Evolutionary conservation across 306 rosid genomes (phyloP), one percentile per base, ranked within the genome.

Genomic region (Cicer cuneatum): DNA sequence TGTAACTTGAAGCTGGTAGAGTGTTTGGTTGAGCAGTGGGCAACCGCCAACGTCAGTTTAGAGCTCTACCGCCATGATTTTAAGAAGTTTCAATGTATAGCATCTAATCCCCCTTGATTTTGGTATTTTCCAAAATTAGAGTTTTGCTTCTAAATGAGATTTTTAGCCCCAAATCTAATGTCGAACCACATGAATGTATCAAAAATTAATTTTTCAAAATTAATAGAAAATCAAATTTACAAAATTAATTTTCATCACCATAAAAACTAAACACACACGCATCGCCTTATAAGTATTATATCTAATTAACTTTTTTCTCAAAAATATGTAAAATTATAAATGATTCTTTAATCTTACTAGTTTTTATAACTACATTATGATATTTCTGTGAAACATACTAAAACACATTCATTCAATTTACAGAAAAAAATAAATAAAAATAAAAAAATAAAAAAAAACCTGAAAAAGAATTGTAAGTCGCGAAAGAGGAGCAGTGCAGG

Each of bases 381-480:
- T 40, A 40, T 40, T 40, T 9, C 7, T 40, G 8, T 40, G 43
- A 40, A 1, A 40, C 43, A 40, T 40, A 6, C 43, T 40, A 40
- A 9, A 7, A 40, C 33, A 40, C 8, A 40, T 40, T 40, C 8
- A 40, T 40, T 40, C 9, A 40, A 40, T 40, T 40, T 9, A 7
- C 7, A 40, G 2, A 7, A 7, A 1, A 40, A 40, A 38, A 38
- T 38, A 12, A 47, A 0, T 4, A 12, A 46, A 46, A 1, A 46
- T 11, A 21, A 40, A 8, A n/a, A n/a, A n/a, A n/a, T n/a, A n/a
- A n/a, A 47, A 19, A 24, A 0, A 40, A 67, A 76, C 82, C 82
- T 78, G 77, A 61, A 78, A 78, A 11, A 78, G 82, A 48, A 78
- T 78, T 8, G 82, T 78, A 51, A 78, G 78, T 45, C 82, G 72